These are phyloP conservation scores for Cryptococcus deneoformans DNA, from an alignment of 1,284 basidiomycete species.

Conservation along the genomic window DNA sequence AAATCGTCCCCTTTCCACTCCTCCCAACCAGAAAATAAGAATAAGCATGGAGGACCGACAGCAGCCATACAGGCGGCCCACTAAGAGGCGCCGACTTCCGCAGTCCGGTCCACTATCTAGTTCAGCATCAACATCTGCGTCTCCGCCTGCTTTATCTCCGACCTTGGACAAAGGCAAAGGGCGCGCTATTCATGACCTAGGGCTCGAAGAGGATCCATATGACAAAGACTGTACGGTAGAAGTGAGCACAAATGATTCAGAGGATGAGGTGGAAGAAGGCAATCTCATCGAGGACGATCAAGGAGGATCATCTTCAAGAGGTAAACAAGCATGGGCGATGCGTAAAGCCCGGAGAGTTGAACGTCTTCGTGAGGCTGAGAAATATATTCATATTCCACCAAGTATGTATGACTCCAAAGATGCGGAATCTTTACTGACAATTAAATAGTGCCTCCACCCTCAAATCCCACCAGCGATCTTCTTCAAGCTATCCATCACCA, in stretches of 20 bases:
- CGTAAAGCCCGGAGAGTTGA: constrained; percentile 5
- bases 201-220: background rate
- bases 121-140: too few relatives aligned
- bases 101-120: too few relatives aligned
- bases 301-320: constrained; percentile 3
- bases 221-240: background rate
- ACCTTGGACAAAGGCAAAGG: background rate
- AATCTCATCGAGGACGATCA: too few relatives aligned
- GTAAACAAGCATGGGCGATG: constrained; percentile 12
- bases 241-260: background rate
- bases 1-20: too few relatives aligned
- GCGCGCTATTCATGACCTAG: background rate
- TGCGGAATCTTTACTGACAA: background rate
- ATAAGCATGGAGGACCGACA: too few relatives aligned
- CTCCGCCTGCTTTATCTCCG: too few relatives aligned
- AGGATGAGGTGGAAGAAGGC: constrained; percentile 1
- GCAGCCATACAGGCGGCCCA: too few relatives aligned
- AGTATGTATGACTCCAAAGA: background rate
- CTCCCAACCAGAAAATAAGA: too few relatives aligned
- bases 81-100: too few relatives aligned
- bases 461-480: constrained; percentile 13
- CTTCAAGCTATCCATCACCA: constrained; percentile 21
- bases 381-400: constrained; percentile 1
- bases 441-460: background rate
- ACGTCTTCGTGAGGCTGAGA: background rate